These are phyloP conservation scores for Westerdykella aurantiaca DNA, from an alignment of 2,329 filamentous ascomycete species.

Conservation along the genomic window DNA sequence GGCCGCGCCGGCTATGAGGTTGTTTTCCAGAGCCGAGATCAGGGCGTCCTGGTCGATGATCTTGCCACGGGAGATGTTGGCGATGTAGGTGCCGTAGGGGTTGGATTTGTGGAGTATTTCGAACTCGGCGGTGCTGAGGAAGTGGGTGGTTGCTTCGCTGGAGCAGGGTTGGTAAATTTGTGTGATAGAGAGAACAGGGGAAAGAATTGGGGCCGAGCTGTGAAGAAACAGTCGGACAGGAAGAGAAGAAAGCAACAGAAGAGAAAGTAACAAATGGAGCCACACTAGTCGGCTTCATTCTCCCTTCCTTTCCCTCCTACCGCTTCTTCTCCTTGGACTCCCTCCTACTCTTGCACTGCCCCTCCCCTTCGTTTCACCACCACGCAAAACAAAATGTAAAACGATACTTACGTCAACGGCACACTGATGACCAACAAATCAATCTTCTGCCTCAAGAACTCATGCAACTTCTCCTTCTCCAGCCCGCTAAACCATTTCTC, in stretches of 20 bases:
- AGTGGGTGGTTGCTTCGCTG: conserved; percentile 45
- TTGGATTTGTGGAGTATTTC: conserved; percentile 45
- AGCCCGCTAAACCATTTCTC: conserved; percentile 53
- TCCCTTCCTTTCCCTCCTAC: no score
- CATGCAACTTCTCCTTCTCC: conserved; percentile 46
- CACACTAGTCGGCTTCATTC: no score
- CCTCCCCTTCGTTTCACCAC: no score
- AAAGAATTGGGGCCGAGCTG: neutral
- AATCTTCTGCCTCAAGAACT: conserved; percentile 51
- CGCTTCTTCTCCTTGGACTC: no score
- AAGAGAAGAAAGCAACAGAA: no score
- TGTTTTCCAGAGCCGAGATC: conserved; percentile 54
- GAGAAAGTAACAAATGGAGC: no score
- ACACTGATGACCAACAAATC: conserved; percentile 54
- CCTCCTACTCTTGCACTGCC: no score
- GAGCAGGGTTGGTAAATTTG: conserved; percentile 1
- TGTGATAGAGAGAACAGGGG: neutral
- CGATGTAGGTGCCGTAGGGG: conserved; percentile 52
- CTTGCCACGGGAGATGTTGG: conserved; percentile 65
- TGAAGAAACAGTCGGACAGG: neutral
- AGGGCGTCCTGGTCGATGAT: conserved; percentile 59
- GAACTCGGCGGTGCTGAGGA: conserved; percentile 53
- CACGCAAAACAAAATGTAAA: neutral
- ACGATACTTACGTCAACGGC: conserved; percentile 46
- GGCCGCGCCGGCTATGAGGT: conserved; percentile 59